Evolutionary conservation across 768 basidiomycete species (phyloP).

Genomic region (Crassisporium funariophilum): DNA sequence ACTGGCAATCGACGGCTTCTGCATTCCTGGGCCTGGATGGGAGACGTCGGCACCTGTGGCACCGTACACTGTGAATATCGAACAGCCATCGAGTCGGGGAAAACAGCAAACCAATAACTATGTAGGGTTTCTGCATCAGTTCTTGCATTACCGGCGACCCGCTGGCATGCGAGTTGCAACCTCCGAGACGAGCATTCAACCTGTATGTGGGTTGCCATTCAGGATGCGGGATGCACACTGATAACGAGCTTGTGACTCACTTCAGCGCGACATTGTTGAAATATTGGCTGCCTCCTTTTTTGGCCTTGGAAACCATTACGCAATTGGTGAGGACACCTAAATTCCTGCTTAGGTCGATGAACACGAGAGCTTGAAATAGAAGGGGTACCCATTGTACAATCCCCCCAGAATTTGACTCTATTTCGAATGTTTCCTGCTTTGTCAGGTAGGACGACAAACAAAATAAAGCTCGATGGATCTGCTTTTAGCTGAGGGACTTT

Average conservation of each 20-base stretch:
- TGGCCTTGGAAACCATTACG: slow-evolving; percentile 28
- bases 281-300: slow-evolving; percentile 58
- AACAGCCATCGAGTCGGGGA: background rate
- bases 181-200: slow-evolving; percentile 58
- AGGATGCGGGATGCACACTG: background rate
- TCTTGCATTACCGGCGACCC: slow-evolving; percentile 23
- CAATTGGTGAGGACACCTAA: too few species aligned
- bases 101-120: slow-evolving; percentile 38
- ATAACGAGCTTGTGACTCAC: slow-evolving; percentile 27
- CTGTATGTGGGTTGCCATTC: too few species aligned
- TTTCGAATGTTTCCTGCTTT: slow-evolving; percentile 47
- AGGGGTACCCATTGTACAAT: slow-evolving; percentile 33
- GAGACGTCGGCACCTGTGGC: slow-evolving; percentile 57
- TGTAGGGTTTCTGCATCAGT: slow-evolving; percentile 32
- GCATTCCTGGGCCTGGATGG: slow-evolving; percentile 60
- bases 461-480: too few species aligned
- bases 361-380: background rate
- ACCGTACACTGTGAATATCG: background rate
- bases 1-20: slow-evolving; percentile 56
- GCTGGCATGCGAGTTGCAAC: slow-evolving; percentile 42
- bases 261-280: slow-evolving; percentile 60
- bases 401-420: slow-evolving; percentile 59
- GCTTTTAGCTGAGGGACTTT: too few species aligned
- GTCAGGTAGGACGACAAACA: slow-evolving; percentile 55
- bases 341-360: too few species aligned